Base-by-base conservation (phyloP, 331 rosid genomes). In the Prunus yedoensis region DNA sequence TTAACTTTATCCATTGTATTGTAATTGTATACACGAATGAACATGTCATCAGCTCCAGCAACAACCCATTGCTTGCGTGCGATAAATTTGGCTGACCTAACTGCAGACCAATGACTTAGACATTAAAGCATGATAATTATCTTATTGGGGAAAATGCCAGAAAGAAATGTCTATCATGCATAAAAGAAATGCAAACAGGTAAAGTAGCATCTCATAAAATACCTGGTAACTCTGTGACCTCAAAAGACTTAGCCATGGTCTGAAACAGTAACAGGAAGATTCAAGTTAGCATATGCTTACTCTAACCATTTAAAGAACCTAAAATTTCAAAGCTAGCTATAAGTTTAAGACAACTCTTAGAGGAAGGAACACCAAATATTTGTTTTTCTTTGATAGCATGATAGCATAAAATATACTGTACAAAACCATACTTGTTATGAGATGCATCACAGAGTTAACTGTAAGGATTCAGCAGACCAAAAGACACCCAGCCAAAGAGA, bases 151-250 rank as follows among this genome's bases (percentile, higher is more conserved):
- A 67, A 58, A 53, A 71, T 63, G 28, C 20, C 63, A 75, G 68
- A 63, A 82, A 30, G 71, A 70, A 65, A 72, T 53, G 35, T n/a
- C 76, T 76, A 77, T 62, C 70, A 75, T 65, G 79, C 50, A 35
- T 66, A 41, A 67, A 18, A 70, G 64, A 79, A 77, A 20, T 56
- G 6, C 18, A 52, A 67, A 76, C 18, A 65, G 66, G 23, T 54
- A 74, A 78, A 63, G 74, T 28, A 61, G 68, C 58, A 56, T 66
- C 32, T 58, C 51, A 67, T 59, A 11, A 73, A 45, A 70, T 80
- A 95, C 99, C 99, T 87, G 99, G 99, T 78, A 95, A 83, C 77
- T 95, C 99, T 2, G 99, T 90, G 72, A 85, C 97, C 91, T 95
- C 99, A 84, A 95, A 95, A 76, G 99, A 95, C 81, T 90, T 92